These are phyloP conservation scores for Sporobolomyces roseus DNA, from an alignment of 768 basidiomycete genomes.

Conservation along the genomic window DNA sequence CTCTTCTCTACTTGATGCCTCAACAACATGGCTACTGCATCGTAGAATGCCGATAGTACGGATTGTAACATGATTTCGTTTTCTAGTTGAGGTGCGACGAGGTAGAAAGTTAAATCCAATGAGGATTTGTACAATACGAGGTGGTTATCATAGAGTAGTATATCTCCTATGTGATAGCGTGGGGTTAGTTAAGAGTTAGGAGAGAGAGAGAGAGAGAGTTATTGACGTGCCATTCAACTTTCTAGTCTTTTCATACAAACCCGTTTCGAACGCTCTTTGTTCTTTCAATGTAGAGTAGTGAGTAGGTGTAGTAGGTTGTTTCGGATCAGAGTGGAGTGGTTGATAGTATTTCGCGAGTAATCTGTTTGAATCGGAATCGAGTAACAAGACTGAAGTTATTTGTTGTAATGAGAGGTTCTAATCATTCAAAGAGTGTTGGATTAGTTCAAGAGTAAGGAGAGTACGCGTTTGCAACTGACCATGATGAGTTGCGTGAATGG, in stretches of 20 bases:
- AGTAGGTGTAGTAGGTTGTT: constrained; percentile 15
- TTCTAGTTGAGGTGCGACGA: constrained; percentile 77
- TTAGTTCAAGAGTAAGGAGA: neutral
- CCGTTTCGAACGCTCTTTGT: constrained; percentile 92
- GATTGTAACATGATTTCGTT: constrained; percentile 93
- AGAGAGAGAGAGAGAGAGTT: neutral
- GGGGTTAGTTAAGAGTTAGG: neutral
- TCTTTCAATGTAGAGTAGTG: constrained; percentile 66
- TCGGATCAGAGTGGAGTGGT: constrained; percentile 56
- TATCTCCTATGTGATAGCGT: constrained; percentile 63
- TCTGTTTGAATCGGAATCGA: constrained; percentile 92
- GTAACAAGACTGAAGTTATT: constrained; percentile 77
- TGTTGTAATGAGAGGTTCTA: constrained; percentile 60
- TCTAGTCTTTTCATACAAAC: constrained; percentile 90
- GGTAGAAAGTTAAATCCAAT: constrained; percentile 90
- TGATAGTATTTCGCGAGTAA: constrained; percentile 94
- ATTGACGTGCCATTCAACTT: constrained; percentile 72
- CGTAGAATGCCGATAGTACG: constrained; percentile 77
- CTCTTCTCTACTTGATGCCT: constrained; percentile 93
- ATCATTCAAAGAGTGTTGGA: neutral
- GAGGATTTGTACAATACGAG: constrained; percentile 92
- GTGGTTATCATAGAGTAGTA: constrained; percentile 82
- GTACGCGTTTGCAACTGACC: neutral
- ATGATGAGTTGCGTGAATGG: neutral
- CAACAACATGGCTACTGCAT: constrained; percentile 78